Base-by-base conservation (phyloP, 768 basidiomycete species). In the Naematelia encephala region DNA sequence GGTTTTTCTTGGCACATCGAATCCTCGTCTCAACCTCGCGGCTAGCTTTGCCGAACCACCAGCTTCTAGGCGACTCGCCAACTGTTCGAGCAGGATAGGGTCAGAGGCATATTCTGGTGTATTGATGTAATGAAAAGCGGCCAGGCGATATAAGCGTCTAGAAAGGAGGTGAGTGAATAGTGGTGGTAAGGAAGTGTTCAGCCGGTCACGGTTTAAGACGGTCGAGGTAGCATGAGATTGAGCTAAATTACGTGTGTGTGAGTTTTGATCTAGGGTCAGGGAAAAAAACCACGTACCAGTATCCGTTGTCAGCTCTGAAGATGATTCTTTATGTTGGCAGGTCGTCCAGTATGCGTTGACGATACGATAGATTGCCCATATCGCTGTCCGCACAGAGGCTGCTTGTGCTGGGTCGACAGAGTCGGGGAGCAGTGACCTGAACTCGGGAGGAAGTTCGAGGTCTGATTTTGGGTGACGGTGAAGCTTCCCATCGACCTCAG, bases 21-120 rank as follows among this genome's bases (percentile, higher is more conserved):
- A 56, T 13, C 60, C 58, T 23, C 50, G 34, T 30, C 60, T 45
- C 12, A 73, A 51, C 14, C 59, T 48, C 19, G 43, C 52, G 2
- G 69, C 72, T 2, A 70, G 54, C 48, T 68, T 68, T 1, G 64
- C 66, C 8, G 72, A 64, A 2, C 67, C 69, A 27, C 54, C 30
- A 1, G 21, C 12, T 27, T 60, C 64, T 21, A 73, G 50, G 10
- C 44, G 47, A n/a, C 25, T 29, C 11, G 62, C 63, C 14, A 66
- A 52, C 10, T 42, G 39, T 8, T 54, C n/a, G 2, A 73, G 22
- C 26, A 73, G 16, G 4, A 25, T 5, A 2, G 13, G 54, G 26
- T 69, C 51, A 13, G 63, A 49, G 1, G 63, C 64, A 43, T 62
- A 64, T 45, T 63, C 60, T 2, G 69, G 67, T 8, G 58, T 65